phyloP scores from a whole-genome alignment of 768 basidiomycete genomes.

The Boletus reticuloceps region DNA sequence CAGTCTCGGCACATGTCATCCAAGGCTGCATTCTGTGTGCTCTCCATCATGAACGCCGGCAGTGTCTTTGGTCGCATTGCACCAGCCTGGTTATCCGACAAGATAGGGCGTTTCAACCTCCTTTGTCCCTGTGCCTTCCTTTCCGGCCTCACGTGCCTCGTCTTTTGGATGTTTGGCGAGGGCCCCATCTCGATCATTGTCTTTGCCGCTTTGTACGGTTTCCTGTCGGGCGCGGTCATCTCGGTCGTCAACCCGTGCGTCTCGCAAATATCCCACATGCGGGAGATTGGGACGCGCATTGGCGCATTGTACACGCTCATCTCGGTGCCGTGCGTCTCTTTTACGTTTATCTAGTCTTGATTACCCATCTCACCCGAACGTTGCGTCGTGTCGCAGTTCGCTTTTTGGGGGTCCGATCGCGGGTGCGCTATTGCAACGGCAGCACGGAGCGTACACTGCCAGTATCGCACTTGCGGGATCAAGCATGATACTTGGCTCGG shows the following conservation, averaged over 20 bases:
- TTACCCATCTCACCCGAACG: background rate
- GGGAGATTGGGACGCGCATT: conserved; percentile 59
- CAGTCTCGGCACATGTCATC: conserved; percentile 37
- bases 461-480: conserved; percentile 61
- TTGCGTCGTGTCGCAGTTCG: conserved; percentile 38
- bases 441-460: conserved; percentile 44
- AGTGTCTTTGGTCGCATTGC: conserved; percentile 62
- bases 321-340: conserved; percentile 61
- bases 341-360: background rate
- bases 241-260: conserved; percentile 67
- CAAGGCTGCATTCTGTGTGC: conserved; percentile 48
- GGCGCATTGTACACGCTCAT: conserved; percentile 64
- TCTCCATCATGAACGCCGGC: conserved; percentile 69
- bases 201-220: conserved; percentile 59
- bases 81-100: conserved; percentile 64
- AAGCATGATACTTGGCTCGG: conserved; percentile 56
- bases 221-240: conserved; percentile 67
- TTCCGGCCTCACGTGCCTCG: conserved; percentile 56
- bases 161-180: conserved; percentile 53
- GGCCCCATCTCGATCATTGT: conserved; percentile 41
- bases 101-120: conserved; percentile 64
- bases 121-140: conserved; percentile 62
- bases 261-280: conserved; percentile 58
- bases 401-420: conserved; percentile 64
- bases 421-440: conserved; percentile 49